Percentiles rank a stretch among this genome's conserved stretches.
These are phyloP conservation scores for Venustampulla echinocandica DNA, from an alignment of 495 filamentous ascomycete species.

Conservation along the genomic window DNA sequence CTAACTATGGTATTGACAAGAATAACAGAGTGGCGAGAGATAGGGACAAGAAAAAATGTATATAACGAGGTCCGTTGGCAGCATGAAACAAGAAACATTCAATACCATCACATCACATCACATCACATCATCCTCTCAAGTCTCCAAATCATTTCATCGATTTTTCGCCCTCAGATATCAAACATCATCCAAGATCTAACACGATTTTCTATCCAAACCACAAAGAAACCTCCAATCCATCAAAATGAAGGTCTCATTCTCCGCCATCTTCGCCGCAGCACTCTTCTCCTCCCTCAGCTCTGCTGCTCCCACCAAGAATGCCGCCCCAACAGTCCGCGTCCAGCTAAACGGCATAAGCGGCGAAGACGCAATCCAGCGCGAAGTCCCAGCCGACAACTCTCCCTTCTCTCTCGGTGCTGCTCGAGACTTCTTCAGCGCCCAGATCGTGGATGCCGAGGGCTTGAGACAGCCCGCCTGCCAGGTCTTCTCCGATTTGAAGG, in stretches of 20 bases:
- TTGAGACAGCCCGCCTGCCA: not conserved
- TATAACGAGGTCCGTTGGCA: too few relatives aligned
- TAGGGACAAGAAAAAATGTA: too few relatives aligned
- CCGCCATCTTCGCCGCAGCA: not conserved
- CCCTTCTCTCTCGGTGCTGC: not conserved
- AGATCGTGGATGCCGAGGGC: not conserved
- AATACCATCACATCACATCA: too few relatives aligned
- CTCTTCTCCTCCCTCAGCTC: not conserved
- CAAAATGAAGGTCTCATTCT: not conserved
- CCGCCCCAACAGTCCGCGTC: not conserved
- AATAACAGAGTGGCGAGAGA: too few relatives aligned
- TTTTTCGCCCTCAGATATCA: too few relatives aligned
- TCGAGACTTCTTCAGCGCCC: not conserved
- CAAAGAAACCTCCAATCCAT: too few relatives aligned
- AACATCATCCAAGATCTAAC: too few relatives aligned
- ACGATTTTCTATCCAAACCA: too few relatives aligned
- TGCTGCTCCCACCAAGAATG: not conserved
- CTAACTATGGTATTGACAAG: too few relatives aligned
- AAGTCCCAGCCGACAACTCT: not conserved
- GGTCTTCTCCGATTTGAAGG: not conserved
- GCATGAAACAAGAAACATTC: too few relatives aligned
- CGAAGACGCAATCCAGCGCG: not conserved
- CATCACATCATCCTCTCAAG: too few relatives aligned
- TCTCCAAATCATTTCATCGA: too few relatives aligned
- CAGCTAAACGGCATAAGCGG: not conserved